Evolutionary conservation across 495 filamentous ascomycete genomes (phyloP).

Genomic region (Lasiosphaeris hirsuta): DNA sequence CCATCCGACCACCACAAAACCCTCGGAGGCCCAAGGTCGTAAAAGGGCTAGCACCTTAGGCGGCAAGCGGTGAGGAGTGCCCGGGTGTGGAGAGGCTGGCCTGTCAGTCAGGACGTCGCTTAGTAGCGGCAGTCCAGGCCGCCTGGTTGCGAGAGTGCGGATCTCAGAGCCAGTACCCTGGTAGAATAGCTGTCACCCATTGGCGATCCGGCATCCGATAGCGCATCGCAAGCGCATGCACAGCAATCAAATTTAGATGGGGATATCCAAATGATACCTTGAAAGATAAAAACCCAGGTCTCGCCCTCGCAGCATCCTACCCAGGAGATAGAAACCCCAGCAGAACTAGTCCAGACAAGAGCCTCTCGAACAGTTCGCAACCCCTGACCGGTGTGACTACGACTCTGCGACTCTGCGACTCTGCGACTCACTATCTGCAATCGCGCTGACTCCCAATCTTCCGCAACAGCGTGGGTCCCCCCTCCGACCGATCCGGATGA

Average conservation of each 20-base stretch:
- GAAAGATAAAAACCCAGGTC: background rate
- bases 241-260: constrained; percentile 9
- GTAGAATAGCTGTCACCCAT: constrained; percentile 12
- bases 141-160: background rate
- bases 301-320: background rate
- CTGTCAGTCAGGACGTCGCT: constrained; percentile 2
- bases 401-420: no score
- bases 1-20: background rate
- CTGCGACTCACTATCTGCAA: no score
- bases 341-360: no score
- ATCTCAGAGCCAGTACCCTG: constrained; percentile 1
- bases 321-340: no score
- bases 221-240: constrained; percentile 12
- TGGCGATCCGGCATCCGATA: constrained; percentile 20
- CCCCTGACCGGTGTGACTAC: no score
- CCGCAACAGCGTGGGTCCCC: no score
- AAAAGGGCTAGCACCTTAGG: constrained; percentile 1
- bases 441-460: no score
- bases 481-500: no score
- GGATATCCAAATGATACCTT: constrained; percentile 1
- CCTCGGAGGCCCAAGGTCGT: constrained; percentile 2
- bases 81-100: constrained; percentile 3
- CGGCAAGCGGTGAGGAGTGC: constrained; percentile 5
- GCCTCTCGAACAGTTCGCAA: no score
- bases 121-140: background rate